phyloP scores from a whole-genome alignment of 805 yeast genomes.

The Saccharomycopsis schoenii region DNA sequence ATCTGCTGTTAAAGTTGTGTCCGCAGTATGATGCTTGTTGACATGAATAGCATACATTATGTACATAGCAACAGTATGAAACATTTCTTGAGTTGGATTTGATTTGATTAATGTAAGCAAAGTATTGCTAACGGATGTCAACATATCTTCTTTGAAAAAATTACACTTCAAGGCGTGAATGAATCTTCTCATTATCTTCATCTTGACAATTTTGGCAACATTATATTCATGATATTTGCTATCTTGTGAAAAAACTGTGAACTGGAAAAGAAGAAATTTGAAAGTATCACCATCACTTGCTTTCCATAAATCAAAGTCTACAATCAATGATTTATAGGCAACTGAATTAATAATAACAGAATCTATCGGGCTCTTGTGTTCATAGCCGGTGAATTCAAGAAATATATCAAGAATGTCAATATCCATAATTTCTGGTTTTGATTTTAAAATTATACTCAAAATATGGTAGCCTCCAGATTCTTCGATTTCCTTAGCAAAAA shows the following conservation, averaged over 20 bases:
- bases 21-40: conserved; percentile 22
- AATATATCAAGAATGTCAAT: conserved; percentile 40
- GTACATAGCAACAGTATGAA: conserved; percentile 43
- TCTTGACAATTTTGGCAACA: conserved; percentile 38
- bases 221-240: conserved; percentile 46
- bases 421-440: conserved; percentile 24
- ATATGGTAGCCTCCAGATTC: conserved; percentile 51
- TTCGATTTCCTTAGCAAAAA: conserved; percentile 48
- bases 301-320: conserved; percentile 56
- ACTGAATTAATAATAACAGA: conserved; percentile 46
- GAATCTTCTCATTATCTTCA: conserved; percentile 35
- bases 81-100: conserved; percentile 44
- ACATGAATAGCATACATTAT: conserved; percentile 38
- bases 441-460: conserved; percentile 45
- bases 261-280: conserved; percentile 46
- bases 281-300: conserved; percentile 33
- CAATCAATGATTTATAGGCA: conserved; percentile 48
- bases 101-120: conserved; percentile 32
- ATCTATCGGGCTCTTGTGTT: conserved; percentile 38
- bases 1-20: conserved; percentile 26
- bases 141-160: conserved; percentile 28
- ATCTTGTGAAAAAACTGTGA: conserved; percentile 43
- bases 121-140: conserved; percentile 31
- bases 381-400: conserved; percentile 47
- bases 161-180: conserved; percentile 24